Evolutionary conservation across 2,329 filamentous ascomycete genomes (phyloP).

Genomic region (Fragosphaeria purpurea): DNA sequence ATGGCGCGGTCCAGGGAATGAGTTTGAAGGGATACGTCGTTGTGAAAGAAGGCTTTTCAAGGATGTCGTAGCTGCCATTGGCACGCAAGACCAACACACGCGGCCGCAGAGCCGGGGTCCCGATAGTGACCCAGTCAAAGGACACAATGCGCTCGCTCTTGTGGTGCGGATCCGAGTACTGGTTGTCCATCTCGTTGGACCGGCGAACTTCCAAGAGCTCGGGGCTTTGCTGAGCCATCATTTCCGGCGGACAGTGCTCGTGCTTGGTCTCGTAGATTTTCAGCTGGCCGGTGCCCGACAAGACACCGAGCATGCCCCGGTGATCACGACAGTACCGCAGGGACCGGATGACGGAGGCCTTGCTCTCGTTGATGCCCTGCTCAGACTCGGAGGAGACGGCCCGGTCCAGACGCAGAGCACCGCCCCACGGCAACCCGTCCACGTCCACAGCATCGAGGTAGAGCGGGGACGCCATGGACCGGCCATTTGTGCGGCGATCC

Average conservation of each 20-base stretch:
- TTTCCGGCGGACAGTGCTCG: constrained; percentile 36
- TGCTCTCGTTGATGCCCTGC: constrained; percentile 39
- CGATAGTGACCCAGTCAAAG: constrained; percentile 56
- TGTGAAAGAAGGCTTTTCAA: constrained; percentile 50
- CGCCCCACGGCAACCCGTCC: constrained; percentile 54
- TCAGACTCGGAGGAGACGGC: constrained; percentile 47
- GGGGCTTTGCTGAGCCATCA: constrained; percentile 36
- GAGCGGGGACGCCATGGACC: constrained; percentile 39
- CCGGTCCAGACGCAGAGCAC: constrained; percentile 45
- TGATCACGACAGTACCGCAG: constrained; percentile 55
- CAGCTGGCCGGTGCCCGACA: constrained; percentile 54
- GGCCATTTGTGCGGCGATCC: constrained; percentile 58
- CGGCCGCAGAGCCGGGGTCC: constrained; percentile 44
- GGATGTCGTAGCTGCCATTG: constrained; percentile 50
- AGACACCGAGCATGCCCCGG: constrained; percentile 48
- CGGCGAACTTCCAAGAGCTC: constrained; percentile 50
- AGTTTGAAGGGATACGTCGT: constrained; percentile 50
- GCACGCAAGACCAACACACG: constrained; percentile 50
- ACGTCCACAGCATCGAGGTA: constrained; percentile 50
- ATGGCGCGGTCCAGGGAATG: constrained; percentile 49
- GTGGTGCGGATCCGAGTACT: constrained; percentile 39
- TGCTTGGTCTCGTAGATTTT: constrained; percentile 50
- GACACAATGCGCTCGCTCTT: constrained; percentile 54
- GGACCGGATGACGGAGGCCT: constrained; percentile 51
- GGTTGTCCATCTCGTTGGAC: constrained; percentile 53